Conservation (phyloP, 805 yeast species). For the Lipomyces spencermartinsiae region DNA sequence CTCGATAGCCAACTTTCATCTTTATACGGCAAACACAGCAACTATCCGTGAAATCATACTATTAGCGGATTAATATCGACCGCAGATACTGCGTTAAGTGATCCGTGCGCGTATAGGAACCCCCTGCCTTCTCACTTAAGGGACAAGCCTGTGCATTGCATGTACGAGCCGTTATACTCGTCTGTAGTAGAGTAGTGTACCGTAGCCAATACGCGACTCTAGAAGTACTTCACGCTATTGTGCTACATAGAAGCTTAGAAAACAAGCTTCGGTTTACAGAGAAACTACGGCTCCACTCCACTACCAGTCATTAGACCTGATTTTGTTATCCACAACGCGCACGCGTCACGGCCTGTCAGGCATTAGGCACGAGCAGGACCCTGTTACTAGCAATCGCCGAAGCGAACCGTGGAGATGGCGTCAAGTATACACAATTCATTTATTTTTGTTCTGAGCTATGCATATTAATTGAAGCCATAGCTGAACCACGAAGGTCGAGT, state of each 20-base stretch:
- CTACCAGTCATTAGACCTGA: constrained; percentile 49
- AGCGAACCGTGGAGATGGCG: neutral
- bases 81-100: neutral
- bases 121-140: neutral
- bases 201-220: constrained; percentile 3
- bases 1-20: neutral
- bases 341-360: neutral
- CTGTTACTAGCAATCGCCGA: neutral
- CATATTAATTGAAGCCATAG: neutral
- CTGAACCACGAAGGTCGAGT: constrained; percentile 49
- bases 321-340: neutral
- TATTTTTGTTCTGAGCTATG: neutral
- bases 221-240: neutral
- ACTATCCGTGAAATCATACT: neutral
- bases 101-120: neutral
- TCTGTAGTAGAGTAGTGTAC: constrained; percentile 9
- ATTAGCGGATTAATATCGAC: neutral
- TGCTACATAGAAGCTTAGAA: constrained; percentile 70
- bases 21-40: neutral
- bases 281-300: constrained; percentile 60
- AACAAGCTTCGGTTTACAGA: constrained; percentile 66
- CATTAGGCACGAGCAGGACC: constrained; percentile 43
- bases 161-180: neutral
- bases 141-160: neutral
- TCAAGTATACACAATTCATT: neutral